Evolutionary conservation across 768 basidiomycete genomes (phyloP).

Genomic region (Mycena rebaudengoi): DNA sequence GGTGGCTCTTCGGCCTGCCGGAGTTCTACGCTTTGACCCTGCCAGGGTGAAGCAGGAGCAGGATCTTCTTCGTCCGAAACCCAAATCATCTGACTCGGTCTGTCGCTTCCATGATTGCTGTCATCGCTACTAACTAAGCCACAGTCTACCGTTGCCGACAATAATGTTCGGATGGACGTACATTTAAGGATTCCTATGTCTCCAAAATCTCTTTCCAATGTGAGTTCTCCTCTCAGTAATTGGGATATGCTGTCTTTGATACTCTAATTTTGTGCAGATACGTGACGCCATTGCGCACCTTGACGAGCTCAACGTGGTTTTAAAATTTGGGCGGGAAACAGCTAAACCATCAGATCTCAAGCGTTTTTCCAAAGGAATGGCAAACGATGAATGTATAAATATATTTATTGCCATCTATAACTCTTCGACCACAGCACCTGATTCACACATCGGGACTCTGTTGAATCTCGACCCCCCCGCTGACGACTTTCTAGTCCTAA

Average conservation of each 20-base stretch:
- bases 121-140: background rate
- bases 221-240: background rate
- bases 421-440: background rate
- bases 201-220: background rate
- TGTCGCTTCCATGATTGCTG: too few relatives aligned
- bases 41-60: background rate
- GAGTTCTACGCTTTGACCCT: background rate
- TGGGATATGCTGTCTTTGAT: background rate
- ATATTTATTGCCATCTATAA: background rate
- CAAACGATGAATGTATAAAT: constrained; percentile 4
- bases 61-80: background rate
- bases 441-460: background rate
- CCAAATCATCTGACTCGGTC: background rate
- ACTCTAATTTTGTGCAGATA: background rate
- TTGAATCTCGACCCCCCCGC: background rate
- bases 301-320: background rate
- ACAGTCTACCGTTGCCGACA: background rate
- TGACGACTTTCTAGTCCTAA: background rate
- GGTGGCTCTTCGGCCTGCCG: background rate
- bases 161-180: too few relatives aligned
- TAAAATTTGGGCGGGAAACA: background rate
- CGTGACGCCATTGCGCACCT: background rate
- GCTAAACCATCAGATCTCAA: background rate
- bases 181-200: too few relatives aligned
- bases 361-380: background rate